These are phyloP conservation scores for Linnemannia elongata DNA, from an alignment of 192 early-diverging fungal genomes.

Conservation along the genomic window DNA sequence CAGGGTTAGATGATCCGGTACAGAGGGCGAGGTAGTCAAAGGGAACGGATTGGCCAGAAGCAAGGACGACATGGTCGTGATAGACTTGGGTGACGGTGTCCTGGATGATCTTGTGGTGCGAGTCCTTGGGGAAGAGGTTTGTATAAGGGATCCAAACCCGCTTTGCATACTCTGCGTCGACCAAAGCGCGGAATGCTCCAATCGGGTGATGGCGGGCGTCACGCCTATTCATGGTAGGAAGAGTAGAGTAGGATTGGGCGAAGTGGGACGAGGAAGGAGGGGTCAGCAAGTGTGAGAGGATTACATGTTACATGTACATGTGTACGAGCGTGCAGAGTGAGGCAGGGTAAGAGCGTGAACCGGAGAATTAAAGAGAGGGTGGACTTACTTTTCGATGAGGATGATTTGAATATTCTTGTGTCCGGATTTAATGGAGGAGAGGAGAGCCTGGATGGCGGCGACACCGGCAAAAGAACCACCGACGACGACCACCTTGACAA, in stretches of 20 bases:
- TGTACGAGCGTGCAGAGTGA: too few relatives aligned
- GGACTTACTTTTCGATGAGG: conserved; percentile 36
- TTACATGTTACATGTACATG: neutral
- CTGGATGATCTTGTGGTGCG: conserved; percentile 61
- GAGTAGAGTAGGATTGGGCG: too few relatives aligned
- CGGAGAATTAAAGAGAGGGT: neutral
- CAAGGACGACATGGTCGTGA: conserved; percentile 58
- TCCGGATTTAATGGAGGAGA: conserved; percentile 8
- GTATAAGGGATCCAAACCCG: conserved; percentile 41
- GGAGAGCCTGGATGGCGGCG: conserved; percentile 28
- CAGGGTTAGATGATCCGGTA: conserved; percentile 70
- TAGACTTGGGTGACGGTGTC: conserved; percentile 59
- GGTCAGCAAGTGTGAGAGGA: neutral
- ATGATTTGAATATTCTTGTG: conserved; percentile 38
- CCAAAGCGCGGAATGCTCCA: conserved; percentile 36
- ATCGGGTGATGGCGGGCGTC: conserved; percentile 28
- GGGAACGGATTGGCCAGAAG: conserved; percentile 59
- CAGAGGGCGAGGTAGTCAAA: conserved; percentile 79
- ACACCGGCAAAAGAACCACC: conserved; percentile 49
- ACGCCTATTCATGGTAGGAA: neutral
- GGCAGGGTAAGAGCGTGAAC: neutral
- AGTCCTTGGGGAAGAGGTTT: conserved; percentile 35
- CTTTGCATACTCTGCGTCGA: conserved; percentile 23
- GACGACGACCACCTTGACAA: conserved; percentile 42
- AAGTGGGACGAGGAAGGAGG: neutral